A percentile compares a stretch with the other conserved stretches of the same genome.
phyloP scores from a whole-genome alignment of 208 protist genomes.

The Sergeia podlipaevii region DNA sequence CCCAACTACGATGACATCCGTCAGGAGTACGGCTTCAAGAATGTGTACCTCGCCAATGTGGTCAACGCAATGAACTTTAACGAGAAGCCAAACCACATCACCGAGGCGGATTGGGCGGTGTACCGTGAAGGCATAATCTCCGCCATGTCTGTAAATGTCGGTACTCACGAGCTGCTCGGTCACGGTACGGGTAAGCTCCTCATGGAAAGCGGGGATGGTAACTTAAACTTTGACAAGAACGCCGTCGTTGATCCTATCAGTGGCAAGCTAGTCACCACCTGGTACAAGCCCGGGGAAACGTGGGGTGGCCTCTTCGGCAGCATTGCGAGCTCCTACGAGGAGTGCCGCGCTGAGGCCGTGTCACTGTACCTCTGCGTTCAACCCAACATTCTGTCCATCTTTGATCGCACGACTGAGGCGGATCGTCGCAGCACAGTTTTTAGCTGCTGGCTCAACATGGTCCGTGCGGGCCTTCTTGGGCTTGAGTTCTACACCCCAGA shows the following conservation, averaged over 20 bases:
- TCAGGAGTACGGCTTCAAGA: constrained; percentile 91
- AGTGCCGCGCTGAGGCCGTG: constrained; percentile 88
- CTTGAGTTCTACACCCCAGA: constrained; percentile 92
- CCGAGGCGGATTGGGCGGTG: constrained; percentile 72
- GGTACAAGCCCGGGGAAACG: constrained; percentile 89
- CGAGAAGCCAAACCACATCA: constrained; percentile 73
- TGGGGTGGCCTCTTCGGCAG: constrained; percentile 79
- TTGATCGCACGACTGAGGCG: constrained; percentile 26
- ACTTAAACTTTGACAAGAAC: constrained; percentile 72
- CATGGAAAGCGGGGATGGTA: constrained; percentile 43
- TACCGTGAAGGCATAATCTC: constrained; percentile 51
- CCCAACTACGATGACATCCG: constrained; percentile 92
- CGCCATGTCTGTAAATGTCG: constrained; percentile 91
- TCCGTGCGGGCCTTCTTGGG: constrained; percentile 80
- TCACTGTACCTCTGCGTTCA: constrained; percentile 84
- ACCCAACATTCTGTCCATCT: constrained; percentile 62
- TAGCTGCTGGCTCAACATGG: constrained; percentile 93
- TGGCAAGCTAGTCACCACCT: constrained; percentile 52
- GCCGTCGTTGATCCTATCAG: constrained; percentile 70
- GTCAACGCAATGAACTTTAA: constrained; percentile 56
- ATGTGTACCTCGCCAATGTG: constrained; percentile 91
- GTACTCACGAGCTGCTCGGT: constrained; percentile 92
- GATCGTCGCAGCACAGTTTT: constrained; percentile 53
- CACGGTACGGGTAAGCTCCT: constrained; percentile 92
- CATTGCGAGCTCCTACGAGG: constrained; percentile 76